Percentiles rank a stretch among this genome's conserved stretches.
These are phyloP conservation scores for Leucoagaricus sp. DNA, from an alignment of 1,284 basidiomycete species.

Conservation along the genomic window DNA sequence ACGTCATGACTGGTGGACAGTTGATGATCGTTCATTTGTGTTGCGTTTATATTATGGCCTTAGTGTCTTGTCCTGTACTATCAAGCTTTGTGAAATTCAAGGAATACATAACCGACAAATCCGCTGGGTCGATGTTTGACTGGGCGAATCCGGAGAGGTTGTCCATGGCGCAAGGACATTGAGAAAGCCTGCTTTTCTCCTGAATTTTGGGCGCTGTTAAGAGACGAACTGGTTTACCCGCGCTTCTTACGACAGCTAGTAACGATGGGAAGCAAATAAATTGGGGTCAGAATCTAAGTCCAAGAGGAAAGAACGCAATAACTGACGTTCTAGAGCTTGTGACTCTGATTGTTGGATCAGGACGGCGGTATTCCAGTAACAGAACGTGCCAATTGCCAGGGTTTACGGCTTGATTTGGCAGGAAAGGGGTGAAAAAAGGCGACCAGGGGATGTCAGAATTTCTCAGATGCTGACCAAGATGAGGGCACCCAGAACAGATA, in stretches of 20 bases:
- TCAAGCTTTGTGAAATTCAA: too few relatives aligned
- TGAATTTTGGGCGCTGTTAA: not conserved
- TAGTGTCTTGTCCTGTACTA: too few relatives aligned
- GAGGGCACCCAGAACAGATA: too few relatives aligned
- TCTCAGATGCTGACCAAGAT: too few relatives aligned
- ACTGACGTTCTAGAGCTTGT: not conserved
- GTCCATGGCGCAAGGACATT: too few relatives aligned
- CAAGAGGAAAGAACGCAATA: conserved; percentile 1
- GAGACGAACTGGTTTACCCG: not conserved
- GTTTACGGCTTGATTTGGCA: too few relatives aligned
- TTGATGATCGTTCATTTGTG: not conserved
- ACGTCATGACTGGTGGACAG: not conserved
- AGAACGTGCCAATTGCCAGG: not conserved
- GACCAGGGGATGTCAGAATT: too few relatives aligned
- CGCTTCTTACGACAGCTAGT: not conserved
- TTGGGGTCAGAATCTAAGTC: conserved; percentile 1
- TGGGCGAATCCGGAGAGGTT: too few relatives aligned
- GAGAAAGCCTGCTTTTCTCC: too few relatives aligned
- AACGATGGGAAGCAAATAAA: not conserved
- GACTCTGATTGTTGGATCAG: not conserved
- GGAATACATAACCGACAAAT: too few relatives aligned
- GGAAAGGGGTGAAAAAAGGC: not conserved
- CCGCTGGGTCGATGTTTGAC: too few relatives aligned
- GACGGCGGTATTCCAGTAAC: not conserved
- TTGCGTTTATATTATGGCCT: not conserved